Percentiles rank a stretch among this genome's conserved stretches.
Conservation (phyloP, 2,329 filamentous ascomycete species). For the Calonectria pauciramosa region DNA sequence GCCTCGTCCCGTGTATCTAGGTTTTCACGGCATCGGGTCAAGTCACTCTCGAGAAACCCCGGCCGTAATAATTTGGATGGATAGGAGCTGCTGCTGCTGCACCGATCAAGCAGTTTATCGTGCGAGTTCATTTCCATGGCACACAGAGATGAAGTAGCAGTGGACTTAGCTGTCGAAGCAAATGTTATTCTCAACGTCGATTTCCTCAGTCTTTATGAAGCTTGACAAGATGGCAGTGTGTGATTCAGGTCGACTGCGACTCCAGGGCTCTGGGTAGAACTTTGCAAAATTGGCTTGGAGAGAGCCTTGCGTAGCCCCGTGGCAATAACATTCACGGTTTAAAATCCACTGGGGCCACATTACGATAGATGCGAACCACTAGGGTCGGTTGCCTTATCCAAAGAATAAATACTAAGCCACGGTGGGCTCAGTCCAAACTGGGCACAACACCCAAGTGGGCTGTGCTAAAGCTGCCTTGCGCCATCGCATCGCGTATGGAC, state of each 20-base stretch:
- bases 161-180: background rate
- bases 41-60: background rate
- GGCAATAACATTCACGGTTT: background rate
- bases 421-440: background rate
- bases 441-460: background rate
- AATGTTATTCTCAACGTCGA: background rate
- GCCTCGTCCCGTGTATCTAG: background rate
- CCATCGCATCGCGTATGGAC: background rate
- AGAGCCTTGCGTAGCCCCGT: background rate
- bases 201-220: background rate
- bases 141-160: background rate
- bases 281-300: no score
- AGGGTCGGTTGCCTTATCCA: background rate
- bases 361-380: background rate
- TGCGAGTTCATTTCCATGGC: background rate
- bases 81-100: background rate
- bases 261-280: no score
- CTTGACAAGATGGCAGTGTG: background rate
- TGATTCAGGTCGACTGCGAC: no score
- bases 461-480: background rate
- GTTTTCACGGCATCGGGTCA: background rate
- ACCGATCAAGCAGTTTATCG: slow-evolving; percentile 9
- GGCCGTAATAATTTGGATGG: background rate
- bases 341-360: background rate
- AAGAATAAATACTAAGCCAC: background rate